These are phyloP conservation scores for Russula sp. DNA, from an alignment of 768 basidiomycete species.

Conservation along the genomic window DNA sequence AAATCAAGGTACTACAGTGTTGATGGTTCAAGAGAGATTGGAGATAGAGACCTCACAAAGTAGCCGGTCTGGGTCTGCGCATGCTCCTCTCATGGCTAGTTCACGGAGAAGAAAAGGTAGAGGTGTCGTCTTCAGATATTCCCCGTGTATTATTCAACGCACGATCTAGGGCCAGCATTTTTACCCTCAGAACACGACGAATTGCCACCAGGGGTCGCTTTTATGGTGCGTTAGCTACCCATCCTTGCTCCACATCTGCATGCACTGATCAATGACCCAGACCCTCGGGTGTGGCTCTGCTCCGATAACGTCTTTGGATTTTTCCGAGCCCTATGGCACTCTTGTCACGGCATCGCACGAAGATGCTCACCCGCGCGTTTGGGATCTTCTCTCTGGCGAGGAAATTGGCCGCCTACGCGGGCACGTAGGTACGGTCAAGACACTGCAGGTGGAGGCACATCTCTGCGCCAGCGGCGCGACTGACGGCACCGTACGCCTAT, in stretches of 20 bases:
- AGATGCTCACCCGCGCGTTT: conserved; percentile 82
- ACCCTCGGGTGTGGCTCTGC: conserved; percentile 75
- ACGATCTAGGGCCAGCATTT: conserved; percentile 74
- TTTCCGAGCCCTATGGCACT: conserved; percentile 93
- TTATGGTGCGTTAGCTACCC: conserved; percentile 63
- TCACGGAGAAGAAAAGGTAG: conserved; percentile 66
- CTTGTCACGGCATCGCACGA: conserved; percentile 84
- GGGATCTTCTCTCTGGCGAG: conserved; percentile 88
- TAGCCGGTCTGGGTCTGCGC: conserved; percentile 26
- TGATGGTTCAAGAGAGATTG: conserved; percentile 82
- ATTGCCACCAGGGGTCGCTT: conserved; percentile 87
- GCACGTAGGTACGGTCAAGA: conserved; percentile 75
- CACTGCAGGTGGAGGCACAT: conserved; percentile 87
- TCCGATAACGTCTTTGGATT: conserved; percentile 84
- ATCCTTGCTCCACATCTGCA: neutral
- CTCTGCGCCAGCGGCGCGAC: conserved; percentile 86
- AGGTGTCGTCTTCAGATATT: neutral
- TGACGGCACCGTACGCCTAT: conserved; percentile 78
- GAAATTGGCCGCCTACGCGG: conserved; percentile 83
- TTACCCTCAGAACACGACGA: conserved; percentile 96
- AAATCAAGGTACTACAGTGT: conserved; percentile 42
- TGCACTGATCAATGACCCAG: conserved; percentile 35
- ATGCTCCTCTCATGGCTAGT: conserved; percentile 43
- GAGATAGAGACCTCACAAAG: conserved; percentile 53
- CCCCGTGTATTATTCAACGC: neutral